Evolutionary conservation across 2,329 filamentous ascomycete genomes (phyloP).

Genomic region (Cercospora sp.): DNA sequence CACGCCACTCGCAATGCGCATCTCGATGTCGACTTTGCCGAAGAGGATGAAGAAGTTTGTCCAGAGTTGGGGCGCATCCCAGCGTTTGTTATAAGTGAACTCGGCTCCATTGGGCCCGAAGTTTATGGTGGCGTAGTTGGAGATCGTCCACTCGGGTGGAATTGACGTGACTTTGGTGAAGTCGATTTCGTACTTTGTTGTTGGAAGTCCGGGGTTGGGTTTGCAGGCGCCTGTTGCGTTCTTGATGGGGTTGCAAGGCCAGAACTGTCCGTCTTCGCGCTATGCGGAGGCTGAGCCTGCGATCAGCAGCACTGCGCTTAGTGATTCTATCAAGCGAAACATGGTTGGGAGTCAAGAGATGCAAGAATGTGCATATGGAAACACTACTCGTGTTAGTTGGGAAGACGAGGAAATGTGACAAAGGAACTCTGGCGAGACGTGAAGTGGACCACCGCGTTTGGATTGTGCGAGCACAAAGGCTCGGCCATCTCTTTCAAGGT

Average conservation of each 20-base stretch:
- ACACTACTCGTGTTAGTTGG: neutral
- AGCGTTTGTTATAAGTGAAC: constrained; percentile 52
- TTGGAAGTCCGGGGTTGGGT: constrained; percentile 23
- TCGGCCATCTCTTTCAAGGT: constrained; percentile 2
- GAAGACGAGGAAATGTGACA: neutral
- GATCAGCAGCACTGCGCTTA: constrained; percentile 1
- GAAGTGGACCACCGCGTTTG: neutral
- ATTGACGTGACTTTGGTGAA: constrained; percentile 25
- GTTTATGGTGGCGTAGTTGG: constrained; percentile 41
- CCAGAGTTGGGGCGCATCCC: constrained; percentile 41
- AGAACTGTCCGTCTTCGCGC: constrained; percentile 22
- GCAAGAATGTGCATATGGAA: neutral
- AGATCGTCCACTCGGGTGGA: constrained; percentile 29
- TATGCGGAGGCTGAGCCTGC: constrained; percentile 14
- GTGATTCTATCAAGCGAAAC: neutral
- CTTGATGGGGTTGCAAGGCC: constrained; percentile 26
- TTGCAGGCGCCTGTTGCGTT: constrained; percentile 24
- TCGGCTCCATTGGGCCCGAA: constrained; percentile 48
- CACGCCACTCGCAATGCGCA: constrained; percentile 15
- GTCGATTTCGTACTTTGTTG: constrained; percentile 25
- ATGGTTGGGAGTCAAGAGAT: neutral
- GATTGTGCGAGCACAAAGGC: constrained; percentile 2
- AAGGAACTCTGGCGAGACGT: neutral
- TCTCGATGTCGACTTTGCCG: constrained; percentile 26
- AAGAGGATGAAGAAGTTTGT: constrained; percentile 43